These are phyloP conservation scores for Psidium guajava DNA, from an alignment of 345 rosid genomes.

Conservation along the genomic window DNA sequence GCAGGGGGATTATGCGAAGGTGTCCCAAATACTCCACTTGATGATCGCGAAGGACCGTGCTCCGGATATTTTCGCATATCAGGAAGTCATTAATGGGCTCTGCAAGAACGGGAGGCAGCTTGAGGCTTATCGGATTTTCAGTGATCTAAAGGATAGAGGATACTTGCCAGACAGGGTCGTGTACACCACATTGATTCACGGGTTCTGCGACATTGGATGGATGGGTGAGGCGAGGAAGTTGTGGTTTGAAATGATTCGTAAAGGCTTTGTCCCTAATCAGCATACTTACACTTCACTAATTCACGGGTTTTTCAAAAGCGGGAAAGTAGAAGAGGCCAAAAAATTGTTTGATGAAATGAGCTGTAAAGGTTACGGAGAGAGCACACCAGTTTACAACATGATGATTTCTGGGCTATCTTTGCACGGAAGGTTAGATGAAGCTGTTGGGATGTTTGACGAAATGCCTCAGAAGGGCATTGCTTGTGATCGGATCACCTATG, in stretches of 20 bases:
- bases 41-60: conserved; percentile 26
- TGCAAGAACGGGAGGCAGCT: conserved; percentile 17
- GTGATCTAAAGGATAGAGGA: conserved; percentile 44
- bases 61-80: conserved; percentile 33
- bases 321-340: conserved; percentile 19
- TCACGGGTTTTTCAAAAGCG: conserved; percentile 17
- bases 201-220: conserved; percentile 18
- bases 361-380: conserved; percentile 29
- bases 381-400: conserved; percentile 31
- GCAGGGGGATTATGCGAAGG: conserved; percentile 9
- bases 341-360: conserved; percentile 27
- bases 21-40: conserved; percentile 39
- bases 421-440: conserved; percentile 27
- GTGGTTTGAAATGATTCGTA: conserved; percentile 43
- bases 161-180: conserved; percentile 25
- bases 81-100: conserved; percentile 38
- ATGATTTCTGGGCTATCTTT: conserved; percentile 40
- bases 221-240: conserved; percentile 27
- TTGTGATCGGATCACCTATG: conserved; percentile 31
- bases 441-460: conserved; percentile 30
- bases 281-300: conserved; percentile 27
- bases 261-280: conserved; percentile 27
- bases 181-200: conserved; percentile 37
- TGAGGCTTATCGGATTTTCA: conserved; percentile 30
- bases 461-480: conserved; percentile 45